phyloP scores from a whole-genome alignment of 305 asterid species.

The Ilex paraguariensis region DNA sequence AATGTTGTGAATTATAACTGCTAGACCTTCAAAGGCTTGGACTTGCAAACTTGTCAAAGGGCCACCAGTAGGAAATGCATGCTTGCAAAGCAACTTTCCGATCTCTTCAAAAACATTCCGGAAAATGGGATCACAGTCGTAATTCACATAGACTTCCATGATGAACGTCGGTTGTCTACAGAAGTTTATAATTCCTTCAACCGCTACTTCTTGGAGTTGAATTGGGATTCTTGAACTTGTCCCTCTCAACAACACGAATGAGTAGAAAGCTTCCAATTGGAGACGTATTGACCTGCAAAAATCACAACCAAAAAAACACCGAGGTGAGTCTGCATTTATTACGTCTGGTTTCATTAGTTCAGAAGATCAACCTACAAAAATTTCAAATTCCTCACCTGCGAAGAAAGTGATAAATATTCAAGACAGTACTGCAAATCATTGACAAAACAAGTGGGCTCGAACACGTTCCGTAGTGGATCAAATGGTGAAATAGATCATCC shows the following conservation, averaged over 20 bases:
- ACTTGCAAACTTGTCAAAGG: constrained; percentile 55
- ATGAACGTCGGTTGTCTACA: constrained; percentile 75
- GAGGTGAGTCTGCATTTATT: background rate
- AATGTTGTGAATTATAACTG: constrained; percentile 58
- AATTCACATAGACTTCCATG: constrained; percentile 67
- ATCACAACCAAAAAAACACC: constrained; percentile 2
- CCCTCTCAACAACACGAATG: constrained; percentile 57
- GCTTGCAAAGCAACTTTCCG: constrained; percentile 68
- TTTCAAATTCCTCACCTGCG: constrained; percentile 41
- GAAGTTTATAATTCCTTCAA: constrained; percentile 77
- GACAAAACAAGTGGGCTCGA: constrained; percentile 76
- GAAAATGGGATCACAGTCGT: constrained; percentile 77
- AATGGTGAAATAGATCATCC: constrained; percentile 83
- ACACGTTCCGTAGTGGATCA: constrained; percentile 67
- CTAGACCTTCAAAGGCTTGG: constrained; percentile 84
- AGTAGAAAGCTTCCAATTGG: constrained; percentile 80
- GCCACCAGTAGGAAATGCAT: constrained; percentile 74
- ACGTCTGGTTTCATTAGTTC: background rate
- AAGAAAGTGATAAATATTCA: constrained; percentile 77
- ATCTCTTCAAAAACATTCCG: constrained; percentile 72
- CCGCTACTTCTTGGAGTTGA: constrained; percentile 80
- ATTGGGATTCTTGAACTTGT: constrained; percentile 37
- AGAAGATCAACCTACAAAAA: too few relatives aligned
- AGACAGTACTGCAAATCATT: constrained; percentile 81
- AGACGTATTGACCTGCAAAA: constrained; percentile 66